These are phyloP conservation scores for Jamesozyma rosinii DNA, from an alignment of 805 yeast genomes.

Conservation along the genomic window DNA sequence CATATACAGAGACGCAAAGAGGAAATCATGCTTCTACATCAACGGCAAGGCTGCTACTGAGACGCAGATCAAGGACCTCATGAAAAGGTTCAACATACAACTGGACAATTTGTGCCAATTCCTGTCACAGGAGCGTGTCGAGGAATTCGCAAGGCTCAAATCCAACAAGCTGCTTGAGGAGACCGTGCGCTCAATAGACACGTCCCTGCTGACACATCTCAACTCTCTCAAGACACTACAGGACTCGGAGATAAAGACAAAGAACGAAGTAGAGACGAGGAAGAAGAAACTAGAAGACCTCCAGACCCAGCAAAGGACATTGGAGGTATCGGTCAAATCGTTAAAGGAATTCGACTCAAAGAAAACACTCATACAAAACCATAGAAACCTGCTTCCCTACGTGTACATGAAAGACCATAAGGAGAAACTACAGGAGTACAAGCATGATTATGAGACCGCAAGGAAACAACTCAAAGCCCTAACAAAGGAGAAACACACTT, in stretches of 20 bases:
- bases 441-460: conserved; percentile 24
- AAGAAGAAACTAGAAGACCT: conserved; percentile 27
- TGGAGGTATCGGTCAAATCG: conserved; percentile 41
- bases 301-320: conserved; percentile 30
- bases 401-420: conserved; percentile 38
- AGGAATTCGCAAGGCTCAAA: conserved; percentile 75
- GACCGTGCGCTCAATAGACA: conserved; percentile 73
- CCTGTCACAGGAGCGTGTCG: conserved; percentile 89
- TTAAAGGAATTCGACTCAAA: conserved; percentile 40
- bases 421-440: conserved; percentile 20
- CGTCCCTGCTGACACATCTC: conserved; percentile 49
- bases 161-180: conserved; percentile 67
- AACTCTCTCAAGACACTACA: conserved; percentile 47
- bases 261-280: conserved; percentile 32
- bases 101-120: conserved; percentile 89
- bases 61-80: conserved; percentile 35
- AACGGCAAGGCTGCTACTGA: conserved; percentile 36
- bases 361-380: conserved; percentile 38
- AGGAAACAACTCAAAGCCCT: conserved; percentile 21
- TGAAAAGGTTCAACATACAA: conserved; percentile 58
- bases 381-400: conserved; percentile 41
- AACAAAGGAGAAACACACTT: conserved; percentile 21
- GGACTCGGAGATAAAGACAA: conserved; percentile 29
- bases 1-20: conserved; percentile 33
- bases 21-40: conserved; percentile 43